These are phyloP conservation scores for Hemileccinum impolitum DNA, from an alignment of 768 basidiomycete species.

Conservation along the genomic window DNA sequence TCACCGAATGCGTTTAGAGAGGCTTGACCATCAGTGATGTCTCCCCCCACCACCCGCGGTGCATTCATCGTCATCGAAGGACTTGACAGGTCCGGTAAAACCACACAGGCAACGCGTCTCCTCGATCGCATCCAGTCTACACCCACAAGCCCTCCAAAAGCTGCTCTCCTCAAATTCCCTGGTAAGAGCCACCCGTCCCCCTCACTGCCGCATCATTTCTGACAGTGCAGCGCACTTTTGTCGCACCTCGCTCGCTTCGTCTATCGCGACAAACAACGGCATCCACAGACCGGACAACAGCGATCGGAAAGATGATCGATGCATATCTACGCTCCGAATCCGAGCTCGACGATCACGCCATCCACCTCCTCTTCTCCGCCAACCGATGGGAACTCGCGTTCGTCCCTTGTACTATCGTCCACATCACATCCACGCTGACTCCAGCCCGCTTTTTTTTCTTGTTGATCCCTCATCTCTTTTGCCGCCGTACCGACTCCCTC, in stretches of 20 bases:
- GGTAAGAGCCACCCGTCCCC: conserved; percentile 45
- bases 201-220: too few relatives aligned
- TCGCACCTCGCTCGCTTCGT: too few relatives aligned
- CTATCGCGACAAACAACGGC: neutral
- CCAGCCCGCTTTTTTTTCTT: too few relatives aligned
- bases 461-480: too few relatives aligned
- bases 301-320: conserved; percentile 92
- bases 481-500: too few relatives aligned
- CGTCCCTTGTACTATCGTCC: conserved; percentile 19
- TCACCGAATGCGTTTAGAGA: too few relatives aligned
- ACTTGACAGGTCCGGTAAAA: conserved; percentile 93
- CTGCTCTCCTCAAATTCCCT: conserved; percentile 80
- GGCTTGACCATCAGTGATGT: neutral
- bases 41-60: conserved; percentile 41
- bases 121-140: conserved; percentile 45
- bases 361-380: conserved; percentile 94
- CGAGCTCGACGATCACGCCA: conserved; percentile 86
- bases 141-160: conserved; percentile 20
- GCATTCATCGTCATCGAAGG: conserved; percentile 94
- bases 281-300: conserved; percentile 76
- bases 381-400: conserved; percentile 97
- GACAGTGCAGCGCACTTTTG: too few relatives aligned
- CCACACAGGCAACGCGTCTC: conserved; percentile 75
- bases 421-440: too few relatives aligned
- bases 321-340: conserved; percentile 80